Base-by-base conservation (phyloP, 2,329 filamentous ascomycete genomes). In the Magnaporthiopsis rhizophila region DNA sequence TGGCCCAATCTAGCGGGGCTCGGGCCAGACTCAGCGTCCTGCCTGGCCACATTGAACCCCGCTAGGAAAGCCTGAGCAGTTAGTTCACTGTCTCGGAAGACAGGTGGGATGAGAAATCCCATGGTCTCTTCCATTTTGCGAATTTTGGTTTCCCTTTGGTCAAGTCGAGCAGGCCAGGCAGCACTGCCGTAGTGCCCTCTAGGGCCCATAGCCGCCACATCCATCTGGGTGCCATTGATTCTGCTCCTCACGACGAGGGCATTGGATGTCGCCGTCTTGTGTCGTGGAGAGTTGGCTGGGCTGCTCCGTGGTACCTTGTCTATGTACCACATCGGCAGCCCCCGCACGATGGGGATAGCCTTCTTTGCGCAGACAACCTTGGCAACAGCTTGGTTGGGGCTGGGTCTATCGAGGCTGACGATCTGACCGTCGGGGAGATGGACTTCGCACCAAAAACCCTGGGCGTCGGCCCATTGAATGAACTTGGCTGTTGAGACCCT, bases 51-150 rank as follows among this genome's bases (percentile, higher is more conserved):
- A 7, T 36, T 32, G 32, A 63, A 24, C n/a, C 62, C 62, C 18
- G 62, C 56, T 26, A 56, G 30, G 62, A 63, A 63, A 45, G 62
- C 62, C 24, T 58, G 53, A 7, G 57, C 30, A 32, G 62, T 34
- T 12, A 63, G 28, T 2, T 63, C 62, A n/a, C 34, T 58, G 26
- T 18, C 56, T 36, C 62, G 53, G 56, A 28, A 63, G 4, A 26
- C 11, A 21, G n/a, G 36, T 8, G 62, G 62, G 36, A 63, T 45
- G n/a, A 34, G 56, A 15, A 18, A 26, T 12, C 62, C 62, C 18
- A 63, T 38, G 6, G 8, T 26, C 50, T 58, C 56, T 45, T 63
- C 62, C 28, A 63, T 58, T n/a, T 56, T 30, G 12, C 53, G 62
- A 56, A 63, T 45, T 21, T 11, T n/a, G 12, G 26, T 50, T 24